Base-by-base conservation (phyloP, 805 yeast genomes). In the Ogataea henricii region DNA sequence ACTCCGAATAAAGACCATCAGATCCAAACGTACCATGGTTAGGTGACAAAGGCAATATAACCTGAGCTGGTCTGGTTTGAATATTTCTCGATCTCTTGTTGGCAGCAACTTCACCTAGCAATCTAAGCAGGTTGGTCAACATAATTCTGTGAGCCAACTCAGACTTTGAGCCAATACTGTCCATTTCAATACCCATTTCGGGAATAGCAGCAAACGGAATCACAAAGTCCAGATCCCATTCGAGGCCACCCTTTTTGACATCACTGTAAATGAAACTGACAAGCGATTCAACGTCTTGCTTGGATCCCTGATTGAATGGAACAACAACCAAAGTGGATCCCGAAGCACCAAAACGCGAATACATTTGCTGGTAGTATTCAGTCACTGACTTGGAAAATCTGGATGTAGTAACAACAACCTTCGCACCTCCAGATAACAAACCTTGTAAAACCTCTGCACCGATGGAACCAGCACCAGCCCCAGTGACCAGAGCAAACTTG, bases 141-240 rank as follows among this genome's bases (percentile, higher is more conserved):
- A 94, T 94, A 63, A 94, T 87, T 73, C 99, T 86, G 73, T 94
- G 99, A 51, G 99, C 99, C 61, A 94, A 82, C 76, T 94, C 99
- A 49, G 97, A 89, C 71, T 84, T 89, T 46, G 98, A 92, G 64
- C 89, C 97, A 63, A 94, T 87, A 67, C 80, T 80, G 64, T 90
- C 96, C 65, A 94, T 73, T 71, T 96, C 97, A 64, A 89, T 88
- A 67, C 99, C 99, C 68, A 89, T 89, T 77, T 94, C 99, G 59
- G 99, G 98, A 63, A 94, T 92, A 52, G 99, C 99, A 58, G 98
- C 99, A 66, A 94, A 94, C 63, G 99, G 99, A 68, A 94, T 82
- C 56, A 94, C 81, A 57, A 82, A 95, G 74, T 94, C 99, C 66
- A 94, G 79, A 69, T 94, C 99, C 98, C 98, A 92, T 48, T 95